Evolutionary conservation across 1,139 yeast species (phyloP).

Genomic region (Blastobotrys niveus): DNA sequence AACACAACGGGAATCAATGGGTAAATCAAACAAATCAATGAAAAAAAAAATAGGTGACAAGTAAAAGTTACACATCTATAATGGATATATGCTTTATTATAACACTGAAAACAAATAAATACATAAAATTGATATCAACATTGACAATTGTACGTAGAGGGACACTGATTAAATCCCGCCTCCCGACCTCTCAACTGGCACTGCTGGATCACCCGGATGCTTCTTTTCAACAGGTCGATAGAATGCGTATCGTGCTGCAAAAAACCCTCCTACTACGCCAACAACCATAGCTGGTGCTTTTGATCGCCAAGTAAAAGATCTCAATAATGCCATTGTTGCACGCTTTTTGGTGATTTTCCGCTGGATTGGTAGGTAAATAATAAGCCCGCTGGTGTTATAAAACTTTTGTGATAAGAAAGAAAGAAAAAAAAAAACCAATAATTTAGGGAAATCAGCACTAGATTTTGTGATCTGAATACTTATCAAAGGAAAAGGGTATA

Average conservation of each 20-base stretch:
- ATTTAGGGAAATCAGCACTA: neutral
- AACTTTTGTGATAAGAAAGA: neutral
- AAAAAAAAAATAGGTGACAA: no score
- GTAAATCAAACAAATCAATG: no score
- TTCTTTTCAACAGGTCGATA: slow-evolving; percentile 26
- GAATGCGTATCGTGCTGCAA: slow-evolving; percentile 24
- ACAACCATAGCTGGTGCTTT: slow-evolving; percentile 23
- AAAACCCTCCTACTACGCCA: slow-evolving; percentile 22
- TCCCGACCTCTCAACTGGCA: slow-evolving; percentile 28
- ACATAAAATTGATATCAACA: no score
- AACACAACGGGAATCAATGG: no score
- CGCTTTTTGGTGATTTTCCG: neutral
- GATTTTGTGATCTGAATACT: neutral
- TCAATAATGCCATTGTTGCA: slow-evolving; percentile 2
- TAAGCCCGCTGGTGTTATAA: no score
- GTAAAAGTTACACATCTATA: no score
- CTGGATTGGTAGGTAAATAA: neutral
- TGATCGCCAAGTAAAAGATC: slow-evolving; percentile 19
- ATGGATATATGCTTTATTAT: no score
- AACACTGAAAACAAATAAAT: no score
- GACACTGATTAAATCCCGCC: slow-evolving; percentile 23
- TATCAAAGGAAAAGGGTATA: neutral
- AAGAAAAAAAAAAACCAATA: neutral
- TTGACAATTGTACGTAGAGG: no score
- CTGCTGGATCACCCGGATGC: slow-evolving; percentile 23